Percentiles rank a stretch among this genome's conserved stretches.
Evolutionary conservation across 2,329 filamentous ascomycete genomes (phyloP).

Genomic region (Boeremia lycopersici): DNA sequence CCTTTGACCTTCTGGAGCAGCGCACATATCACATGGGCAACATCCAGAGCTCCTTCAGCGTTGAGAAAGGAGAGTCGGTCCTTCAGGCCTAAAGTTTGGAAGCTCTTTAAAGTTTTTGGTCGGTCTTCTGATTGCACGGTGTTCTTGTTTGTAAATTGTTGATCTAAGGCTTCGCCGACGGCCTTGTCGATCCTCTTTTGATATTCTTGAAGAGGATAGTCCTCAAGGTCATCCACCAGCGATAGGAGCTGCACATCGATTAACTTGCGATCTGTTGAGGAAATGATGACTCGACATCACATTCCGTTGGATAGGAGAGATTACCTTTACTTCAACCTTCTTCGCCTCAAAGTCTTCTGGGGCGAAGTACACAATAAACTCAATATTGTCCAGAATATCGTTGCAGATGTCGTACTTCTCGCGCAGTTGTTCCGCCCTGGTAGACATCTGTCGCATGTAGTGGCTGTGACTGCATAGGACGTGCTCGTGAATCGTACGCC

Average conservation of each 20-base stretch:
- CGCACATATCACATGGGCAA: constrained; percentile 7
- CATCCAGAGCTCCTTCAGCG: constrained; percentile 7
- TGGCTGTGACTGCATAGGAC: constrained; percentile 22
- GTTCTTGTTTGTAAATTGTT: constrained; percentile 12
- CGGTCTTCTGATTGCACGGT: neutral
- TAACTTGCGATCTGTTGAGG: neutral
- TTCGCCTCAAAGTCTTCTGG: neutral
- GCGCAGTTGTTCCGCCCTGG: constrained; percentile 4
- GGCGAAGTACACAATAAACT: neutral
- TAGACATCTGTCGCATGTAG: neutral
- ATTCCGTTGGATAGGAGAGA: neutral
- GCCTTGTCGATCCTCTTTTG: neutral
- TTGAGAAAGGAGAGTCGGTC: constrained; percentile 12
- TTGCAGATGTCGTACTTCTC: neutral
- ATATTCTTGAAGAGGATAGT: neutral
- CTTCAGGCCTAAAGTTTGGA: neutral
- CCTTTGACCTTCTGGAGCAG: constrained; percentile 13
- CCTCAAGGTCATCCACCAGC: neutral
- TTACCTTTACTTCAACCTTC: neutral
- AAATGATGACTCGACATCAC: neutral
- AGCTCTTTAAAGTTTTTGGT: neutral
- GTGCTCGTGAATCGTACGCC: constrained; percentile 17
- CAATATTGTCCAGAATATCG: neutral
- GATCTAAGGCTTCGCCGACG: constrained; percentile 4
- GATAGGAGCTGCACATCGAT: neutral